phyloP scores from a whole-genome alignment of 306 rosid genomes.

The Rubus idaeus region DNA sequence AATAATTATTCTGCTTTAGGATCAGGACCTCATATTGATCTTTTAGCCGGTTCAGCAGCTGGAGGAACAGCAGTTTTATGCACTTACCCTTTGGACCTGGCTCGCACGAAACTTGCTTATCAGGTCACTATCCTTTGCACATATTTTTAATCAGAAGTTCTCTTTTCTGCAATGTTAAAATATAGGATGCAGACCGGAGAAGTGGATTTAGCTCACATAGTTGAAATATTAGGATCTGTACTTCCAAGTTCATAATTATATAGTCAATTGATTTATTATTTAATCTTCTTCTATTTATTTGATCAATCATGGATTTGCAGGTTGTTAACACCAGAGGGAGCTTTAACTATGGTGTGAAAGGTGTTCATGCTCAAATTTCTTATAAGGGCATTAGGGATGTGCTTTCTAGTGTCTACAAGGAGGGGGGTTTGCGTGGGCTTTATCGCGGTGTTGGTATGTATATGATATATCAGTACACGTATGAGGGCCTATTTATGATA shows the following conservation, averaged over 20 bases:
- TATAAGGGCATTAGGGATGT: conserved; percentile 69
- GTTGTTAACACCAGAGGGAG: conserved; percentile 52
- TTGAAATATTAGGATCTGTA: background rate
- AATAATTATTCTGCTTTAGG: conserved; percentile 62
- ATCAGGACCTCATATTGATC: conserved; percentile 84
- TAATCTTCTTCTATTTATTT: background rate
- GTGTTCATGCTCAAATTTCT: conserved; percentile 43
- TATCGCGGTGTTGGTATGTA: conserved; percentile 86
- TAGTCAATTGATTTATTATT: background rate
- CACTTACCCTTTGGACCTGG: conserved; percentile 94
- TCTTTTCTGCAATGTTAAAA: background rate
- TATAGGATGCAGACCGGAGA: background rate
- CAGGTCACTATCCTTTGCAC: conserved; percentile 49
- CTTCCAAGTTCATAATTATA: background rate
- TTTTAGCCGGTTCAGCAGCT: conserved; percentile 93
- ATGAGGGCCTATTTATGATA: background rate
- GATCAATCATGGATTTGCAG: conserved; percentile 36
- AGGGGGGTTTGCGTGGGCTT: conserved; percentile 80
- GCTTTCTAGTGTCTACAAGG: conserved; percentile 66
- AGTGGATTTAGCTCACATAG: background rate
- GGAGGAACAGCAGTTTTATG: conserved; percentile 93
- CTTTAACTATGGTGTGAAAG: conserved; percentile 42
- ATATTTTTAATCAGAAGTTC: background rate
- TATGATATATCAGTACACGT: background rate
- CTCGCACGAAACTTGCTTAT: conserved; percentile 97